A percentile compares a stretch with the other conserved stretches of the same genome.
Evolutionary conservation across 257 asterid genomes (phyloP).

Genomic region (Craterostigma plantagineum): DNA sequence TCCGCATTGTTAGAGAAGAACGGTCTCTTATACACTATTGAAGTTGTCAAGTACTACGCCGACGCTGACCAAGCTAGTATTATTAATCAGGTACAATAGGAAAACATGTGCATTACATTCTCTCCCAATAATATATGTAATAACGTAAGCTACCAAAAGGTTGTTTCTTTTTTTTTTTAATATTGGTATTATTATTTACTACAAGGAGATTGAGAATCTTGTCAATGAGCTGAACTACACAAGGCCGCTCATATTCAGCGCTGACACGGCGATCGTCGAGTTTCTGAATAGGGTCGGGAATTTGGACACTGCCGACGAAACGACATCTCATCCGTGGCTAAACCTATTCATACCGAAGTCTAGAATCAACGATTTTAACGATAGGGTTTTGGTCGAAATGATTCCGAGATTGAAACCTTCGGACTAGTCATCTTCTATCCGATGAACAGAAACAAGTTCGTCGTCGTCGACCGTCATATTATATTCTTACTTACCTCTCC

Average conservation of each 20-base stretch:
- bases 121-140: too few species aligned
- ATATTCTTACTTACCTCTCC: too few species aligned
- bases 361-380: conserved; percentile 29
- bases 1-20: conserved; percentile 14
- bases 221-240: too few species aligned
- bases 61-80: conserved; percentile 33
- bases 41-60: conserved; percentile 33
- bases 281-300: conserved; percentile 14
- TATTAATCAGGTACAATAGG: too few species aligned
- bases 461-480: background rate
- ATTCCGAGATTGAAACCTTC: conserved; percentile 14
- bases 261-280: conserved; percentile 4
- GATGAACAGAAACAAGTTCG: conserved; percentile 18
- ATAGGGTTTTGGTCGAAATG: conserved; percentile 26
- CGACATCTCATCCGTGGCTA: conserved; percentile 46
- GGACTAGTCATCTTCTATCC: conserved; percentile 40
- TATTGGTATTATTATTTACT: too few species aligned
- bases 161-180: too few species aligned
- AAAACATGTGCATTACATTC: too few species aligned
- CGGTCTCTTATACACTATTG: conserved; percentile 29
- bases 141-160: too few species aligned
- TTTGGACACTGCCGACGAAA: conserved; percentile 11
- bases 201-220: too few species aligned
- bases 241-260: conserved; percentile 5
- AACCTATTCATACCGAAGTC: conserved; percentile 45